Evolutionary conservation across 2,329 filamentous ascomycete genomes (phyloP).

Genomic region (Aspergillus thermomutatus): DNA sequence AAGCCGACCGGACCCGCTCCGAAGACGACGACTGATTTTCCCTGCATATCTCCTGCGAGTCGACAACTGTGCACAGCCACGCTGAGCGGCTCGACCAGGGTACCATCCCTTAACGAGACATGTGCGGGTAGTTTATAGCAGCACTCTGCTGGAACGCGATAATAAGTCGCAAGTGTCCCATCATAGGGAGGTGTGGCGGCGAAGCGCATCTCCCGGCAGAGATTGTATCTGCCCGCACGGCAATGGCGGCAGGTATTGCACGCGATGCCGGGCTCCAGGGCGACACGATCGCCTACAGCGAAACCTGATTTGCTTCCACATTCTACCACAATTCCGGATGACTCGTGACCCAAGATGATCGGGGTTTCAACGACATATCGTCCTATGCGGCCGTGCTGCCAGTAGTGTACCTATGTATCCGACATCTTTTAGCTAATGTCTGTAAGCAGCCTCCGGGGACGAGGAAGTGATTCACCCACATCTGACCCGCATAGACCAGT

Average conservation of each 20-base stretch:
- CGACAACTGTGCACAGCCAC: conserved; percentile 78
- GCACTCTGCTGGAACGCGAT: conserved; percentile 74
- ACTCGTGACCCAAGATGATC: conserved; percentile 61
- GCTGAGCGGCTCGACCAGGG: conserved; percentile 79
- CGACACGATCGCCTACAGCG: conserved; percentile 65
- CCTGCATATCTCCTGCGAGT: conserved; percentile 67
- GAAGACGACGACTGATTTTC: conserved; percentile 75
- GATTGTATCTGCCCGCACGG: conserved; percentile 77
- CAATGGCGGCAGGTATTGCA: conserved; percentile 70
- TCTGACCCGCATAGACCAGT: conserved; percentile 84
- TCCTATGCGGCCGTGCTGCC: conserved; percentile 38
- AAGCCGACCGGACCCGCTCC: conserved; percentile 81
- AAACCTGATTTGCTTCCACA: conserved; percentile 57
- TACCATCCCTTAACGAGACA: conserved; percentile 69
- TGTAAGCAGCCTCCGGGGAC: background rate
- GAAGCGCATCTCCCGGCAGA: conserved; percentile 80
- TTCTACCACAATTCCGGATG: conserved; percentile 59
- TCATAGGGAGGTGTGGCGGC: conserved; percentile 85
- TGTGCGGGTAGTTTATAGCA: conserved; percentile 73
- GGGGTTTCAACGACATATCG: conserved; percentile 33
- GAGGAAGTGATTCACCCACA: conserved; percentile 42
- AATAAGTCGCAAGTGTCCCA: conserved; percentile 82
- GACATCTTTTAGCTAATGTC: background rate
- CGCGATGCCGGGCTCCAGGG: conserved; percentile 69
- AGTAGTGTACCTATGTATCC: conserved; percentile 35